A percentile compares a stretch with the other conserved stretches of the same genome.
Conservation (phyloP, 192 early-diverging fungal genomes). For the Helicostylum pulchrum region DNA sequence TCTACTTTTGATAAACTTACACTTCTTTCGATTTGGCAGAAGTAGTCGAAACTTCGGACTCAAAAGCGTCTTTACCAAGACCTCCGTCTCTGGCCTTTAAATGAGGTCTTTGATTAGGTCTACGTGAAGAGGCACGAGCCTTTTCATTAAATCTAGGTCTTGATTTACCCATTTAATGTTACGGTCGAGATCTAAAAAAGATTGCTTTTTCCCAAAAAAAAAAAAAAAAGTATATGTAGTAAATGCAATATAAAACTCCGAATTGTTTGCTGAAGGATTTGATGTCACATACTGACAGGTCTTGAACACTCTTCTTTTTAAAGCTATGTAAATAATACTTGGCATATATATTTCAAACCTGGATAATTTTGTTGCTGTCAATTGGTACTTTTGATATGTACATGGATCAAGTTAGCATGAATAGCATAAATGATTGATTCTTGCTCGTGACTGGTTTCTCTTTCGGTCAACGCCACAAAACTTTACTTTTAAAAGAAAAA, state of each 20-base stretch:
- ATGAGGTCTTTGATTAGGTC: slow-evolving; percentile 41
- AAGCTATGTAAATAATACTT: too few species aligned
- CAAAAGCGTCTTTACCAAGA: slow-evolving; percentile 25
- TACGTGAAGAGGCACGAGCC: slow-evolving; percentile 47
- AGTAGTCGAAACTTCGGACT: slow-evolving; percentile 15
- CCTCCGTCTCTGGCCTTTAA: slow-evolving; percentile 52
- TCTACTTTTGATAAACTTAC: not conserved
- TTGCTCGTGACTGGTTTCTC: too few species aligned
- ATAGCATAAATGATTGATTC: too few species aligned
- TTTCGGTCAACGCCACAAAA: too few species aligned
- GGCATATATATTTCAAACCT: too few species aligned
- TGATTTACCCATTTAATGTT: slow-evolving; percentile 46
- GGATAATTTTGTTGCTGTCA: too few species aligned
- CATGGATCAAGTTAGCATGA: too few species aligned
- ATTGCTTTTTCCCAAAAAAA: not conserved
- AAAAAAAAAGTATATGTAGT: not conserved
- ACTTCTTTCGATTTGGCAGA: not conserved
- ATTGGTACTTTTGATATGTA: too few species aligned
- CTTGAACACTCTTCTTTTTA: too few species aligned
- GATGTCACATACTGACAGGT: too few species aligned
- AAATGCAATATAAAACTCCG: too few species aligned
- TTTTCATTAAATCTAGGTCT: slow-evolving; percentile 56
- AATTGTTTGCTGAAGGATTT: too few species aligned
- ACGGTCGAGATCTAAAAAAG: not conserved
- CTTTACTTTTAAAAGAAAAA: not conserved